Base-by-base conservation (phyloP, 176 grass and related monocot species). In the Carex myosuroides region DNA sequence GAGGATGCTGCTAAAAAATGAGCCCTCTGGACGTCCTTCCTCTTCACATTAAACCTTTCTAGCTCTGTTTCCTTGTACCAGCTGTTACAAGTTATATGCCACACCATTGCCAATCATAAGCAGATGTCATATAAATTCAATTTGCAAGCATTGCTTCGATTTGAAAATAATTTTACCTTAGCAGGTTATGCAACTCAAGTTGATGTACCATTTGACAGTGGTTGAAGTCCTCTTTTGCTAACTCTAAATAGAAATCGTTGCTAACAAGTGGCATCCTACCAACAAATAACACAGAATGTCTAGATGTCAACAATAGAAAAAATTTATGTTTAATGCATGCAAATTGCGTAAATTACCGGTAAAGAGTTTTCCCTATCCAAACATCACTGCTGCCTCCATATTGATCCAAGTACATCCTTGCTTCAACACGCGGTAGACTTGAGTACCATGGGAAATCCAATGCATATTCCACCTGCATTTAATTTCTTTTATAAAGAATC, bases 351-450 rank as follows among this genome's bases (percentile, higher is more conserved):
- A 66, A 10, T 65, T 87, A 98, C 96, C 89, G 91, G 68, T 99
- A 99, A 62, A 99, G 88, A 1, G 96, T 95, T 75, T 99, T 99
- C 35, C 96, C 96, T 22, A 99, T 95, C 96, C 96, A 99, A 0
- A 95, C 58, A 76, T 99, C 96, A 22, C 87, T 20, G 0, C 85
- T 83, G 3, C 93, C 96, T 2, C 96, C 96, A 73, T 99, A 99
- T 48, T 99, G 96, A 13, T 93, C 89, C 2, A 99, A n/a, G 58
- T 95, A 99, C 7, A 87, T 30, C 80, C 96, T 91, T 84, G 91
- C 78, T 67, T 99, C 96, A 17, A 99, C 78, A 26, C 91, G 96
- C 5, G 93, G 93, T 69, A 99, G 78, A 72, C 84, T 94, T 70
- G 85, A 87, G 35, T 90, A 92, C 96, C 96, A 99, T 35, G 93